Percentiles rank a stretch among this genome's conserved stretches.
phyloP scores from a whole-genome alignment of 805 yeast species.

The Lipomyces sp. region DNA sequence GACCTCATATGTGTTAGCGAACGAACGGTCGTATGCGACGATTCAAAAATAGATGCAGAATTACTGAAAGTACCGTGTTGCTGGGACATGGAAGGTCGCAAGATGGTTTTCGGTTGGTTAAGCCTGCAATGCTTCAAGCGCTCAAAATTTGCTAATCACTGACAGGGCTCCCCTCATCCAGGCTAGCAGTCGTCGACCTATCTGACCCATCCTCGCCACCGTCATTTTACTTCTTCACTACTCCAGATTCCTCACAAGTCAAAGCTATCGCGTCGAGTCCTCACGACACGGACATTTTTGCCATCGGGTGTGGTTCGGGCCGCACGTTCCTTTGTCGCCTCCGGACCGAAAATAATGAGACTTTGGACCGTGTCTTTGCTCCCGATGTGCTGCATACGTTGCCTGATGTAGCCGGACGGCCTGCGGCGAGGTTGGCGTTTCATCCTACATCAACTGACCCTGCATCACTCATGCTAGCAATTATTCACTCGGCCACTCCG shows the following conservation, averaged over 20 bases:
- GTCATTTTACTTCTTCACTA: not conserved
- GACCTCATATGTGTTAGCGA: constrained; percentile 28
- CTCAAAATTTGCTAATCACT: not conserved
- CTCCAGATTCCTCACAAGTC: constrained; percentile 19
- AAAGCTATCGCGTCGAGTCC: constrained; percentile 29
- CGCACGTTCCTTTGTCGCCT: constrained; percentile 21
- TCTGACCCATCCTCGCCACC: constrained; percentile 3
- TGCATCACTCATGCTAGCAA: constrained; percentile 32
- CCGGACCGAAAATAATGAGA: not conserved
- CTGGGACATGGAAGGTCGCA: constrained; percentile 26
- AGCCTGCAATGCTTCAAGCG: not conserved
- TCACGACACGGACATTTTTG: constrained; percentile 26
- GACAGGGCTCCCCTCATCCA: not conserved
- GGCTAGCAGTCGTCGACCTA: constrained; percentile 10
- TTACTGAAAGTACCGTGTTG: constrained; percentile 7
- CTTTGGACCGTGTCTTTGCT: not conserved
- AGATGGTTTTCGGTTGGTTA: constrained; percentile 14
- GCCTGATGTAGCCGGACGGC: constrained; percentile 13
- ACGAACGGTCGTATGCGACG: constrained; percentile 23
- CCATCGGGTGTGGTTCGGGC: constrained; percentile 31
- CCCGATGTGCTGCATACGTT: constrained; percentile 21
- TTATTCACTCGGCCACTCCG: constrained; percentile 5
- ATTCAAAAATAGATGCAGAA: not conserved
- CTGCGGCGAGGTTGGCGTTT: constrained; percentile 27
- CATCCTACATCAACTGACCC: constrained; percentile 35